Base-by-base conservation (phyloP, 495 filamentous ascomycete genomes). In the Aspergillus nidulans region DNA sequence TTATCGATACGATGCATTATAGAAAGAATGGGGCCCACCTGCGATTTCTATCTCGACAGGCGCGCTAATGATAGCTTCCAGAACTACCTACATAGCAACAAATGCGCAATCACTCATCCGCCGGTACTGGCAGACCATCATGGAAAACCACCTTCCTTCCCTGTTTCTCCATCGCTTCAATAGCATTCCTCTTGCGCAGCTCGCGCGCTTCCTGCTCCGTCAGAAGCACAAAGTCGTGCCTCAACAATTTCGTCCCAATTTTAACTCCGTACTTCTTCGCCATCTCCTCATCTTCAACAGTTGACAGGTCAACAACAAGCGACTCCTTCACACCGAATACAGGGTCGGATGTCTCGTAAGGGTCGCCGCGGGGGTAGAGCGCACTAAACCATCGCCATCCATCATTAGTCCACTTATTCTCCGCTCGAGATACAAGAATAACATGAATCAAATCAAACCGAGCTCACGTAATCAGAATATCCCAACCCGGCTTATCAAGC, bases 241-340 rank as follows among this genome's bases (percentile, higher is more conserved):
- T 68, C 16, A 84, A 61, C 49, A 81, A 55, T 62, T 71, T 74
- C 19, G 64, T 71, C 16, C 73, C 77, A n/a, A 71, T 56, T 46
- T 68, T 53, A 21, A 82, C 69, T 24, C 63, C 74, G 56, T 84
- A 77, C 58, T 79, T 65, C 54, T 76, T 66, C 19, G 80, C 77
- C 41, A 84, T 76, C 42, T 77, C 78, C 21, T 76, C 71, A 42
- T 83, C 77, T 45, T 81, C 75, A 9, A 83, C 82, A 25, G 77
- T 80, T 5, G 69, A 74, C 1, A 88, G 69, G 52, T 88, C 85
- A 24, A 91, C 73, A 19, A 92, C 70, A 18, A 94, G 72, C 28
- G 81, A 85, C 63, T 86, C 73, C 64, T 95, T 94, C 34, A 94
- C 89, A 15, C 90, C 90, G 60, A 94, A 94, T 6, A 94, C 89